Evolutionary conservation across 768 basidiomycete species (phyloP).

Genomic region (Coprinopsis sp.): DNA sequence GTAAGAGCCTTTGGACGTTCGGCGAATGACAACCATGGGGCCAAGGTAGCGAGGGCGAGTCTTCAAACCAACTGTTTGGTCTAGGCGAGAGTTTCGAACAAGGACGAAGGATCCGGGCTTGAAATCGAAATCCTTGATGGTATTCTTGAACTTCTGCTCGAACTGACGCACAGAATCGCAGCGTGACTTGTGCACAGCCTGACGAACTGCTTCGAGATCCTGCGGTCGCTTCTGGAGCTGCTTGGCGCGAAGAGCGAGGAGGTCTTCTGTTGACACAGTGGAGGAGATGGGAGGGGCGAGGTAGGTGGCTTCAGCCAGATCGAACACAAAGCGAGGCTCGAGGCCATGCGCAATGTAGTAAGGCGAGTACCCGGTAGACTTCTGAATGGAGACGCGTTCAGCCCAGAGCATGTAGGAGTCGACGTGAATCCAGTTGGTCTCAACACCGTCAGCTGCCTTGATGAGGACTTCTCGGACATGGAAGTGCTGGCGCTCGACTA

Average conservation of each 20-base stretch:
- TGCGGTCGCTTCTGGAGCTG: constrained; percentile 11
- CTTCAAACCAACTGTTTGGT: constrained; percentile 22
- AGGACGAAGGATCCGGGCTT: background rate
- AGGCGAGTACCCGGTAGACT: background rate
- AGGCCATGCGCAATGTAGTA: background rate
- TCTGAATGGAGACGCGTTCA: background rate
- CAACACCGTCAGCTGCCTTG: constrained; percentile 27
- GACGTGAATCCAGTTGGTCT: constrained; percentile 25
- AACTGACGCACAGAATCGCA: constrained; percentile 1
- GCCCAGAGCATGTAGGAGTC: background rate
- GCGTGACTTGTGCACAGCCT: constrained; percentile 7
- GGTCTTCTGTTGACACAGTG: constrained; percentile 7
- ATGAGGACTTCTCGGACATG: constrained; percentile 24
- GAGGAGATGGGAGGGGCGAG: constrained; percentile 1
- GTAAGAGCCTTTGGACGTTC: constrained; percentile 11
- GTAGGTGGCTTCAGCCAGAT: constrained; percentile 15
- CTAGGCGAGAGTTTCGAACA: constrained; percentile 13
- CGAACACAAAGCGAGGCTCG: constrained; percentile 11
- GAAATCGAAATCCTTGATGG: background rate
- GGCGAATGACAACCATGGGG: constrained; percentile 16
- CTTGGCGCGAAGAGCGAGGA: constrained; percentile 12
- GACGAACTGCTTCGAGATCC: constrained; percentile 8
- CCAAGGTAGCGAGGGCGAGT: constrained; percentile 26
- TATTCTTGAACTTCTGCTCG: background rate
- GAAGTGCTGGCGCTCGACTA: constrained; percentile 27